phyloP scores from a whole-genome alignment of 164 flowering plant species.

The Piper betle region DNA sequence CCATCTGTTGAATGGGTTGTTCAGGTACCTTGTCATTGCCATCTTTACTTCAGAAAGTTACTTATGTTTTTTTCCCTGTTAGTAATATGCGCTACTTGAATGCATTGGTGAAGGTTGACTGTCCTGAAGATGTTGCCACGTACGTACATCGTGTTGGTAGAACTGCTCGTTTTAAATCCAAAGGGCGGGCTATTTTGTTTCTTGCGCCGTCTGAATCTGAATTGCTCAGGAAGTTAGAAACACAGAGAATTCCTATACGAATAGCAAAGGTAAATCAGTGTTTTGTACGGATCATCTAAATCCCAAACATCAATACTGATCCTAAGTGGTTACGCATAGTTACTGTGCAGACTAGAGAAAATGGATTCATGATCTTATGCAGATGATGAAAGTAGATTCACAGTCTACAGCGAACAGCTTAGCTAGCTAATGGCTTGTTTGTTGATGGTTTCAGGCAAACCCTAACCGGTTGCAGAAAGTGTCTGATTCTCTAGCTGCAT shows the following conservation, averaged over 20 bases:
- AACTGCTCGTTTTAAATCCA: slow-evolving; percentile 71
- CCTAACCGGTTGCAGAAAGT: slow-evolving; percentile 47
- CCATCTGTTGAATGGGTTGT: slow-evolving; percentile 95
- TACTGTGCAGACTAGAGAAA: neutral
- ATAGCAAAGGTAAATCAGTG: slow-evolving; percentile 37
- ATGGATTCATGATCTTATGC: too few species aligned
- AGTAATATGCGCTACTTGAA: neutral
- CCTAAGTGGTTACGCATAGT: too few species aligned
- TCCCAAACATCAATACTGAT: too few species aligned
- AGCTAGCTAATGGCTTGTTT: neutral
- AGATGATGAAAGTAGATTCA: too few species aligned
- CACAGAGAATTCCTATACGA: slow-evolving; percentile 44
- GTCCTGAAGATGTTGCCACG: slow-evolving; percentile 78
- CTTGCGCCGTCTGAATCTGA: slow-evolving; percentile 63
- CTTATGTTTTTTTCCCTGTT: too few species aligned
- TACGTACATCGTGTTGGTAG: slow-evolving; percentile 98
- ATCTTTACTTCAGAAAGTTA: neutral
- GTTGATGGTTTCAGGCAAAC: slow-evolving; percentile 43
- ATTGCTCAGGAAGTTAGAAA: slow-evolving; percentile 67
- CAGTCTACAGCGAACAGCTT: neutral
- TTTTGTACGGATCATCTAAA: too few species aligned
- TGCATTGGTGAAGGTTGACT: slow-evolving; percentile 46
- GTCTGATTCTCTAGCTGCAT: slow-evolving; percentile 43
- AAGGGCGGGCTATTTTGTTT: slow-evolving; percentile 70
- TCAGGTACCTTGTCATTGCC: slow-evolving; percentile 33